These are phyloP conservation scores for Sugiyamaella xylanicola DNA, from an alignment of 1,139 yeast genomes.

Conservation along the genomic window DNA sequence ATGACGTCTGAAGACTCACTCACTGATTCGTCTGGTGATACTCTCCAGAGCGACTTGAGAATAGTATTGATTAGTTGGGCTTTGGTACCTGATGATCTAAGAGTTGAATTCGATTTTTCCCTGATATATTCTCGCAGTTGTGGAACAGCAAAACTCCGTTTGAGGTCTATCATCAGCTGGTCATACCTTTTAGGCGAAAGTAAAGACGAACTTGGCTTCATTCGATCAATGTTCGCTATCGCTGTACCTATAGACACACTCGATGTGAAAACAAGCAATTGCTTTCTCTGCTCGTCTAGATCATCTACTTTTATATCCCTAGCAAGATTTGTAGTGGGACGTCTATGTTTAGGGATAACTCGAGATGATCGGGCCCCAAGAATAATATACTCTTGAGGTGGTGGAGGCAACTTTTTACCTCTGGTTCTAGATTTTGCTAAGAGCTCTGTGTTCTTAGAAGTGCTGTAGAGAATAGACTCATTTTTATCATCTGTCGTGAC, in stretches of 20 bases:
- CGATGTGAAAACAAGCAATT: slow-evolving; percentile 41
- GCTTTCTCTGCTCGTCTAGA: slow-evolving; percentile 37
- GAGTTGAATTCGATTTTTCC: slow-evolving; percentile 17
- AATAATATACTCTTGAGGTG: slow-evolving; percentile 32
- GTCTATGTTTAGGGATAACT: slow-evolving; percentile 32
- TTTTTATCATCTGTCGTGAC: not conserved
- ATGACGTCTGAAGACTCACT: slow-evolving; percentile 48
- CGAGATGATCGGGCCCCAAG: slow-evolving; percentile 36
- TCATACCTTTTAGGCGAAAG: slow-evolving; percentile 41
- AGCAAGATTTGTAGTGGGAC: slow-evolving; percentile 17
- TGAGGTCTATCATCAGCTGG: slow-evolving; percentile 38
- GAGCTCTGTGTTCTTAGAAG: too few species aligned
- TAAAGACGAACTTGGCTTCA: slow-evolving; percentile 38
- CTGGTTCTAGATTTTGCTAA: slow-evolving; percentile 12
- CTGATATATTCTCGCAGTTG: slow-evolving; percentile 40
- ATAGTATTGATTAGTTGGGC: slow-evolving; percentile 36
- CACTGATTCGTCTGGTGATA: slow-evolving; percentile 41
- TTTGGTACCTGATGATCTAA: slow-evolving; percentile 15
- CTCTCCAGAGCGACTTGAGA: slow-evolving; percentile 47
- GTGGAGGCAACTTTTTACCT: slow-evolving; percentile 22
- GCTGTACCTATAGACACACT: slow-evolving; percentile 37
- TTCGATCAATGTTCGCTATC: slow-evolving; percentile 38
- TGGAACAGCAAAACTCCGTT: slow-evolving; percentile 38
- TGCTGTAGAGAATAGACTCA: too few species aligned
- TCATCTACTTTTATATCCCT: slow-evolving; percentile 27